Evolutionary conservation across 495 filamentous ascomycete genomes (phyloP), one percentile per base, ranked within the genome.

Genomic region (Trichocladium antarcticum): DNA sequence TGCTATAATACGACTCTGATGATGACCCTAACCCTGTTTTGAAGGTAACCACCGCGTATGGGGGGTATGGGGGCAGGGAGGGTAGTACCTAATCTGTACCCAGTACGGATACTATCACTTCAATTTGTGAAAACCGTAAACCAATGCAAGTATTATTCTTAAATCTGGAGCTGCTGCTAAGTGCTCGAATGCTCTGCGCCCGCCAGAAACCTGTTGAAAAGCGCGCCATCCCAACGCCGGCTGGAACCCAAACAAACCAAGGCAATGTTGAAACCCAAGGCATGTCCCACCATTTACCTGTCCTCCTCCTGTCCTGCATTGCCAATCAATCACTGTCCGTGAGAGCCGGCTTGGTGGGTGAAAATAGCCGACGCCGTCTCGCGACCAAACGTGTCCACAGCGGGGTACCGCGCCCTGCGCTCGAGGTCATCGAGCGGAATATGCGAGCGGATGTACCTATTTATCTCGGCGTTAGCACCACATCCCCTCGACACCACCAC

Each of bases 391-490:
- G 57, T 62, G 57, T 85, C 82, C 10, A 85, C 82, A 7, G 75
- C 69, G 6, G 82, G 82, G 55, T 66, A 85, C 22, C 82, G 69
- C 6, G 82, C 82, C 29, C 71, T 70, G 15, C 79, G 73, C 68
- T 85, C 82, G 5, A 85, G 66, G 22, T 84, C 80, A 54, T 85
- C 82, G 0, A 85, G 75, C 3, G 79, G 75, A 36, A 84, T 74
- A 57, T 80, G 77, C 8, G 75, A 80, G 24, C 82, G 78, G 53
- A 85, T 85, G 50, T 83, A 85, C 52, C 74, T 78, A 27, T 14
- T 5, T 34, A n/a, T n/a, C n/a, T 32, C 8, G 1, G 17, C 19
- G 28, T 49, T n/a, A 49, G 45, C 47, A 7, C n/a, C n/a, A n/a
- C n/a, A n/a, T n/a, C n/a, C n/a, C 40, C 34, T 40, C 17, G 35